These are phyloP conservation scores for Trypanosoma conorhini DNA, from an alignment of 208 protist genomes.

Conservation along the genomic window DNA sequence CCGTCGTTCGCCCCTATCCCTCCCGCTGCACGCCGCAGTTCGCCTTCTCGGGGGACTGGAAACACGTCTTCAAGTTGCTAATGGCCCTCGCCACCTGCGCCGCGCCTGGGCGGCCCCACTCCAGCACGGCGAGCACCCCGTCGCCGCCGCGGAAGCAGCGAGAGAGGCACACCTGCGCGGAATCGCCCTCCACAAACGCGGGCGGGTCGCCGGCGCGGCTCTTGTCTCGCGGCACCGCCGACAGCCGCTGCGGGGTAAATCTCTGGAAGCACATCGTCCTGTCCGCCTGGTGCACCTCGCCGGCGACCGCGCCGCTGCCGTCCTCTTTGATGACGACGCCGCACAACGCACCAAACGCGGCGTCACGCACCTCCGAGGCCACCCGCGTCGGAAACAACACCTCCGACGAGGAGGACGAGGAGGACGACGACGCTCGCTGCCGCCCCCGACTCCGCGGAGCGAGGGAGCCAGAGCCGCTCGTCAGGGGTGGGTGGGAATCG, in stretches of 20 bases:
- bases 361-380: constrained; percentile 50
- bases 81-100: constrained; percentile 40
- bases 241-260: constrained; percentile 29
- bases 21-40: neutral
- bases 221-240: neutral
- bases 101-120: constrained; percentile 43
- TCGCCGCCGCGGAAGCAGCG: constrained; percentile 62
- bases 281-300: constrained; percentile 34
- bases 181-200: neutral
- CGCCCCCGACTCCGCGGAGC: neutral
- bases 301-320: constrained; percentile 44
- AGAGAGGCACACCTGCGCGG: constrained; percentile 26
- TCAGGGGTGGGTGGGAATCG: neutral
- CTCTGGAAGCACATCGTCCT: constrained; percentile 28
- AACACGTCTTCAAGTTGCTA: constrained; percentile 32
- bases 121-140: constrained; percentile 44
- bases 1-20: neutral
- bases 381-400: constrained; percentile 42
- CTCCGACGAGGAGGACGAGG: neutral
- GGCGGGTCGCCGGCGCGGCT: neutral
- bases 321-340: constrained; percentile 51
- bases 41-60: neutral
- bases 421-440: neutral
- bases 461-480: neutral
- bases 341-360: constrained; percentile 48